These are phyloP conservation scores for Neoascochyta sp. DNA, from an alignment of 2,329 filamentous ascomycete species.

Conservation along the genomic window DNA sequence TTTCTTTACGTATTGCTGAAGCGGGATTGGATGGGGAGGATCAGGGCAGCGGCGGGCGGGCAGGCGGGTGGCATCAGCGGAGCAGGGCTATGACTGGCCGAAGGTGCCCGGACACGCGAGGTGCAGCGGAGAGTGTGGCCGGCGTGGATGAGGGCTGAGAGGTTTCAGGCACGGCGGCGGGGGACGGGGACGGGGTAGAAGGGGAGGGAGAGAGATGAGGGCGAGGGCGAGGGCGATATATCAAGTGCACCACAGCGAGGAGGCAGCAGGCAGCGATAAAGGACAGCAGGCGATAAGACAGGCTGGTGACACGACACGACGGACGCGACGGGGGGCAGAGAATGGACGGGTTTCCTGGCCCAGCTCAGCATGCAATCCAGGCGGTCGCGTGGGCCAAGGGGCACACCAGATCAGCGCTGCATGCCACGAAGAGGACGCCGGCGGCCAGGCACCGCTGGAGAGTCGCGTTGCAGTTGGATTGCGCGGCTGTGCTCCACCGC, in stretches of 20 bases:
- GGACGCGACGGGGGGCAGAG: too few relatives aligned
- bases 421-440: slow-evolving; percentile 5
- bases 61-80: slow-evolving; percentile 26
- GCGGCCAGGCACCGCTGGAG: slow-evolving; percentile 11
- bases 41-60: too few relatives aligned
- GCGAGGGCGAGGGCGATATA: slow-evolving; percentile 1
- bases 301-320: too few relatives aligned
- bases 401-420: slow-evolving; percentile 10
- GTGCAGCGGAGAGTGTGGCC: slow-evolving; percentile 2
- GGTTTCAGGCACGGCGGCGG: too few relatives aligned
- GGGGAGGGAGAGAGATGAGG: slow-evolving; percentile 2
- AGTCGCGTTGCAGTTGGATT: slow-evolving; percentile 1
- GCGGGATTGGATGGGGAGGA: slow-evolving; percentile 36
- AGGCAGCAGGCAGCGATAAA: slow-evolving; percentile 7
- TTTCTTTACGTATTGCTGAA: slow-evolving; percentile 37
- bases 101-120: slow-evolving; percentile 17
- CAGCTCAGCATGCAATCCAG: too few relatives aligned
- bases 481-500: neutral
- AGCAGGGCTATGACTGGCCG: slow-evolving; percentile 25
- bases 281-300: too few relatives aligned
- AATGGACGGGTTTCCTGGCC: too few relatives aligned
- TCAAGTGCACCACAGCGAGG: neutral
- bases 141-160: too few relatives aligned
- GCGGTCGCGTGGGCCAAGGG: slow-evolving; percentile 21
- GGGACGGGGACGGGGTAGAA: slow-evolving; percentile 2